phyloP scores from a whole-genome alignment of 1,284 basidiomycete species.

The Rhodotorula sp. region DNA sequence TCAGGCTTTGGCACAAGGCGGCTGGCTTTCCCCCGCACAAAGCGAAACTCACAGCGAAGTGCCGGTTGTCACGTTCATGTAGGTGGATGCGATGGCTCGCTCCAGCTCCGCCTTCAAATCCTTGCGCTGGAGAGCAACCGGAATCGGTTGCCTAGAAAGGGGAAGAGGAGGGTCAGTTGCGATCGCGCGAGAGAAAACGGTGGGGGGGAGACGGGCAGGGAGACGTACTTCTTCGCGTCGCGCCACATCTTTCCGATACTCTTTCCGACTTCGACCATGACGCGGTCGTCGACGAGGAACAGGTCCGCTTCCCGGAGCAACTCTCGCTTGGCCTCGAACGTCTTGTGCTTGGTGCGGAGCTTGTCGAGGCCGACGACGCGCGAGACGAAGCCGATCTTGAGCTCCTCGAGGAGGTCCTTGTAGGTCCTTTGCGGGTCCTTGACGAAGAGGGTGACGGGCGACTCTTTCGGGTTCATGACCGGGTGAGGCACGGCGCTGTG shows the following conservation, averaged over 20 bases:
- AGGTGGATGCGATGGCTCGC: constrained; percentile 84
- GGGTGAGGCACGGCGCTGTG: constrained; percentile 74
- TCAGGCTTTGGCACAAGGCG: background rate
- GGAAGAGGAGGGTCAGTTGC: constrained; percentile 1
- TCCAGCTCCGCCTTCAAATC: constrained; percentile 88
- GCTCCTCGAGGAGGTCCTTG: constrained; percentile 79
- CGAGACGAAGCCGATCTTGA: constrained; percentile 81
- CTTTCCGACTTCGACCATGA: constrained; percentile 81
- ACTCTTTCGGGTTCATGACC: constrained; percentile 73
- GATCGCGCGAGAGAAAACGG: background rate
- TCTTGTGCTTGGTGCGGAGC: constrained; percentile 88
- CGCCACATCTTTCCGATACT: constrained; percentile 89
- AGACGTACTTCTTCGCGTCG: constrained; percentile 81
- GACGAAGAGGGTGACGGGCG: constrained; percentile 81
- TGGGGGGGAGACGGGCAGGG: background rate
- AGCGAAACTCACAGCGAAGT: constrained; percentile 58
- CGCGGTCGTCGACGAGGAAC: constrained; percentile 89
- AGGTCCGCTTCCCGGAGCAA: constrained; percentile 84
- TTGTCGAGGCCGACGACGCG: constrained; percentile 90
- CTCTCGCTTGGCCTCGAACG: constrained; percentile 82
- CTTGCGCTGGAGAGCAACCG: constrained; percentile 79
- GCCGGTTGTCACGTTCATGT: constrained; percentile 90
- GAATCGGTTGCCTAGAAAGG: constrained; percentile 76
- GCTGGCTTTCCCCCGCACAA: background rate
- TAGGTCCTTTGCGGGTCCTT: constrained; percentile 96